Base-by-base conservation (phyloP, 257 asterid genomes). In the Solanum rostratum region DNA sequence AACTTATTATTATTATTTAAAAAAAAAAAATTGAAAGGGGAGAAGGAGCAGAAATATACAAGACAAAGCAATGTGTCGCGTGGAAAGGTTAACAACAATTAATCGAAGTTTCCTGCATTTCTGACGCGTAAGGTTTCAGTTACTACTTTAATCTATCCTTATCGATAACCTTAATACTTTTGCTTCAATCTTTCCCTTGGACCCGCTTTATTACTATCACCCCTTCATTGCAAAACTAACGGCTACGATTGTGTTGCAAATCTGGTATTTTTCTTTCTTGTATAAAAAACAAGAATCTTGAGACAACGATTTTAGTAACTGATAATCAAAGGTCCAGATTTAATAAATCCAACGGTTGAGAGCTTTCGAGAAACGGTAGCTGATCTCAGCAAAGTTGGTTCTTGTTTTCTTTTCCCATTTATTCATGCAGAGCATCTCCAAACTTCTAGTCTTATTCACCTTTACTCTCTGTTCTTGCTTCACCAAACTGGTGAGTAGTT, bases 11-110 rank as follows among this genome's bases (percentile, higher is more conserved):
- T 29, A 1, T 29, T 29, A 2, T 29, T 29, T 33, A 33, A 33
- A 2, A 33, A 33, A 33, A 33, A 33, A 33, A 2, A 33, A 33
- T 33, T 33, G 37, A 33, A n/a, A 33, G 5, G 37, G 3, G 1
- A 30, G 37, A 30, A 30, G 30, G 9, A 22, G n/a, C 15, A 30
- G 81, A 24, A 18, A 49, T 18, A 76, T 27, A 5, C 29, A 9
- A 1, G 29, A 20, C 16, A 74, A 76, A 50, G 63, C 46, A 49
- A 78, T 16, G 87, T 84, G 91, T 90, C 90, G 91, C 94, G 90
- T 91, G 89, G 84, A 33, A 85, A 86, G 92, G 85, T 19, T 9
- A 29, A 54, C 82, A 50, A 83, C 79, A 49, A 49, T 15, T 46
- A 46, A 74, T 46, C 9, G n/a, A 43, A 29, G 62, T 76, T 50